These are phyloP conservation scores for Kurtzmaniella natalensis DNA, from an alignment of 1,139 yeast species.

Conservation along the genomic window DNA sequence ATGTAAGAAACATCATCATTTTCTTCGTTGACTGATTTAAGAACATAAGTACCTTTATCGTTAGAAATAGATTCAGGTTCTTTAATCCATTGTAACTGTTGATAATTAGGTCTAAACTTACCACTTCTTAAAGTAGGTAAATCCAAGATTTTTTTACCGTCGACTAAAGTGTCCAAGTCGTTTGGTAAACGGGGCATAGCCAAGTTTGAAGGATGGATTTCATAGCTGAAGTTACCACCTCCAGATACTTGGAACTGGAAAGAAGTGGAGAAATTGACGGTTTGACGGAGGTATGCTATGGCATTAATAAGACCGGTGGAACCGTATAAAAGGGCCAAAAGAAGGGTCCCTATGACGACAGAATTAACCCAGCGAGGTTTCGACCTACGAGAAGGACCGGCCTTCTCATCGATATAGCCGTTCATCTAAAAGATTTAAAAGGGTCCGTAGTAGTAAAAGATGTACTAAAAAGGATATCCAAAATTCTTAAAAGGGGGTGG, in stretches of 20 bases:
- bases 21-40: constrained; percentile 15
- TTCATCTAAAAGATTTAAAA: no score
- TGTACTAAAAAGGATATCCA: no score
- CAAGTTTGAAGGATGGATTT: neutral
- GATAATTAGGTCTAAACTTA: constrained; percentile 44
- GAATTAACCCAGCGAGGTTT: neutral
- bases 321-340: constrained; percentile 37
- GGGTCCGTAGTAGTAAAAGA: no score
- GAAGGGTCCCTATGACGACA: constrained; percentile 15
- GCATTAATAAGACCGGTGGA: constrained; percentile 28
- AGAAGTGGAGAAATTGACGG: constrained; percentile 1
- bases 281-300: constrained; percentile 17
- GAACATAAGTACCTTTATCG: constrained; percentile 55
- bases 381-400: neutral
- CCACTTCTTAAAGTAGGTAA: constrained; percentile 41
- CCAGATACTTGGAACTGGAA: constrained; percentile 2
- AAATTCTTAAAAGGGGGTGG: no score
- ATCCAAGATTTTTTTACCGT: constrained; percentile 27
- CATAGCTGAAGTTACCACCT: constrained; percentile 2
- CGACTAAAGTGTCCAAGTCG: constrained; percentile 3
- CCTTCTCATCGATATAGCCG: constrained; percentile 1
- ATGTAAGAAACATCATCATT: constrained; percentile 29
- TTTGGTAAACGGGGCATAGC: neutral
- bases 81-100: constrained; percentile 64
- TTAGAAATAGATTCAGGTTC: constrained; percentile 39